Evolutionary conservation across 805 yeast genomes (phyloP).

Genomic region (Schwanniomyces polymorphus): DNA sequence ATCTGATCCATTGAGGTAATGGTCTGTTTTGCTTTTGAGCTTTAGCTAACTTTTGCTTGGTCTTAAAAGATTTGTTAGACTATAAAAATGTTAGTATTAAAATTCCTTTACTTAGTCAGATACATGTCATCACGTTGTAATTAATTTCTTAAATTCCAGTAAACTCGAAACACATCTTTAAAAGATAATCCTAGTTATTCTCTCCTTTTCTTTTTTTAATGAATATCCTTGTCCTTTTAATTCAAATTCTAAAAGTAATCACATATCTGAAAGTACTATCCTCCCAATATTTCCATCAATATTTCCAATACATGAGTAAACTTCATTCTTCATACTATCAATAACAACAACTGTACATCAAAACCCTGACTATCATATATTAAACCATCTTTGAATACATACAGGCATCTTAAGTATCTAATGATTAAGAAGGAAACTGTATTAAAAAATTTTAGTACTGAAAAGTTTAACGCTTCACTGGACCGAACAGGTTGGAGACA

Average conservation of each 20-base stretch:
- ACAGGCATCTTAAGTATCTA: slow-evolving; percentile 40
- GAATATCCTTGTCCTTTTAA: too few relatives aligned
- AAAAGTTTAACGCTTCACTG: slow-evolving; percentile 1
- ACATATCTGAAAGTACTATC: too few relatives aligned
- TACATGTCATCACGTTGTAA: not conserved
- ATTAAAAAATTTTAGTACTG: slow-evolving; percentile 1
- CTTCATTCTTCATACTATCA: not conserved
- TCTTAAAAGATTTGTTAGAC: slow-evolving; percentile 95
- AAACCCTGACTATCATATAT: not conserved
- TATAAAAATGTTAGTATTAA: slow-evolving; percentile 35
- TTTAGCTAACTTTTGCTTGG: slow-evolving; percentile 98
- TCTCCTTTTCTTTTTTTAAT: too few relatives aligned
- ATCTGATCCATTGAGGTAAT: slow-evolving; percentile 99
- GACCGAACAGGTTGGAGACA: not conserved
- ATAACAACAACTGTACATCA: not conserved
- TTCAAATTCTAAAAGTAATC: too few relatives aligned
- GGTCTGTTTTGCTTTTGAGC: slow-evolving; percentile 99
- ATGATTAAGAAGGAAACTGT: not conserved
- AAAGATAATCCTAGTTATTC: too few relatives aligned
- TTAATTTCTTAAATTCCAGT: too few relatives aligned
- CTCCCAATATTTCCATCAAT: too few relatives aligned
- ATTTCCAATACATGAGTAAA: too few relatives aligned
- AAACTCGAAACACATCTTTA: too few relatives aligned
- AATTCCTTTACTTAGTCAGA: not conserved
- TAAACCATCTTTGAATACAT: slow-evolving; percentile 24